These are phyloP conservation scores for Sporothrix globosa DNA, from an alignment of 2,329 filamentous ascomycete species.

Conservation along the genomic window DNA sequence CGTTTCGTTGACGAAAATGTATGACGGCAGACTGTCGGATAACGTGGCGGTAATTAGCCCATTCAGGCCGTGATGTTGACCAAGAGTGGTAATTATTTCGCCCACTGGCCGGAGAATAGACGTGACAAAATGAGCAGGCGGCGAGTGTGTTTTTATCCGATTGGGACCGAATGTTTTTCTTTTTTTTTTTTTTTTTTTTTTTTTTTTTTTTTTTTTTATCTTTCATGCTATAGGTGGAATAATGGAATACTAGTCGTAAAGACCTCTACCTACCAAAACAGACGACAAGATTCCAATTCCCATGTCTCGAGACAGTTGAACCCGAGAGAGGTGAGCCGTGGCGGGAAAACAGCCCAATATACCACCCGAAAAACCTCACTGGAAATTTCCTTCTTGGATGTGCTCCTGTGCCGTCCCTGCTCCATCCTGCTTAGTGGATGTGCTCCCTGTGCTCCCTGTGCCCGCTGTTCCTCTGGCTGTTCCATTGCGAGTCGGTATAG, in stretches of 20 bases:
- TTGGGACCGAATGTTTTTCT: too few relatives aligned
- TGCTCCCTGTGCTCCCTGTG: neutral
- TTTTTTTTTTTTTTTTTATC: too few relatives aligned
- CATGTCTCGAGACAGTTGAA: neutral
- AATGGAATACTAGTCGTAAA: neutral
- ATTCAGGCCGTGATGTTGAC: too few relatives aligned
- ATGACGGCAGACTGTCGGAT: too few relatives aligned
- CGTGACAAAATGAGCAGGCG: too few relatives aligned
- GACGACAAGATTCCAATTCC: neutral
- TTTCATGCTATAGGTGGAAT: slow-evolving; percentile 5
- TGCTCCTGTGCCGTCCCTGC: neutral
- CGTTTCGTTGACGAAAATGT: too few relatives aligned
- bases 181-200: too few relatives aligned
- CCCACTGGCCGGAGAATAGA: too few relatives aligned
- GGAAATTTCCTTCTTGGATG: slow-evolving; percentile 1
- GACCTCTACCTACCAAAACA: neutral
- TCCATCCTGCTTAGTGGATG: slow-evolving; percentile 1
- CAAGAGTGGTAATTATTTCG: too few relatives aligned
- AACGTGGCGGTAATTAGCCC: too few relatives aligned
- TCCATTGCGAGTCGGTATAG: neutral
- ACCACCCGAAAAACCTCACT: neutral
- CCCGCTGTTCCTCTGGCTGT: neutral
- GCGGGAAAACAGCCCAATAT: neutral
- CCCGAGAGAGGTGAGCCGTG: neutral
- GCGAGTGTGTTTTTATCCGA: too few relatives aligned